phyloP scores from a whole-genome alignment of 2,329 filamentous ascomycete species.

The Curvularia hawaiiensis region DNA sequence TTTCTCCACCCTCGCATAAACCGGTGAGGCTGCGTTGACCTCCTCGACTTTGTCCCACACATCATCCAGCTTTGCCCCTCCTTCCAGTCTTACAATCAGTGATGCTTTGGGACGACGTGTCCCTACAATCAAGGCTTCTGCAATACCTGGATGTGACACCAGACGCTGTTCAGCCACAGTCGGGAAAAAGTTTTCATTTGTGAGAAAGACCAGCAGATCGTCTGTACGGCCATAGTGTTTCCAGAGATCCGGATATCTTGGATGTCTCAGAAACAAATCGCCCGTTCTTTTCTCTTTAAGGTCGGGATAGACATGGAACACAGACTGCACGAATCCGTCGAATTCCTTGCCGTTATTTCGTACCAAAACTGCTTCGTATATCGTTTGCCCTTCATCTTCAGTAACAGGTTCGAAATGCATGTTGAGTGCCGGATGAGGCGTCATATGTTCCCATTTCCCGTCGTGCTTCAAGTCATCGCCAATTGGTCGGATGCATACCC shows the following conservation, averaged over 20 bases:
- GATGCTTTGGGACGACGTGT: conserved; percentile 34
- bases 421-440: conserved; percentile 19
- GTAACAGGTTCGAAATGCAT: conserved; percentile 13
- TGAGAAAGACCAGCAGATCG: conserved; percentile 26
- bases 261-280: conserved; percentile 26
- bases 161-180: conserved; percentile 28
- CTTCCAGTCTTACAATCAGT: conserved; percentile 31
- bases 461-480: neutral
- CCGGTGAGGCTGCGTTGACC: conserved; percentile 50
- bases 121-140: conserved; percentile 42
- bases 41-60: conserved; percentile 54
- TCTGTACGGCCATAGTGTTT: conserved; percentile 27
- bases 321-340: conserved; percentile 20
- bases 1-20: conserved; percentile 52
- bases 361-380: conserved; percentile 24
- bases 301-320: conserved; percentile 26
- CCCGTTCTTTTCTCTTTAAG: conserved; percentile 19
- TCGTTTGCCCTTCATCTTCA: neutral
- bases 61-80: conserved; percentile 45
- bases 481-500: conserved; percentile 1
- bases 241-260: conserved; percentile 16
- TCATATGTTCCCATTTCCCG: conserved; percentile 17
- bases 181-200: conserved; percentile 31
- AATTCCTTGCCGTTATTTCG: conserved; percentile 11
- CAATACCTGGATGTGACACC: conserved; percentile 31